phyloP scores from a whole-genome alignment of 495 filamentous ascomycete species.

The Chaetomium tenue region DNA sequence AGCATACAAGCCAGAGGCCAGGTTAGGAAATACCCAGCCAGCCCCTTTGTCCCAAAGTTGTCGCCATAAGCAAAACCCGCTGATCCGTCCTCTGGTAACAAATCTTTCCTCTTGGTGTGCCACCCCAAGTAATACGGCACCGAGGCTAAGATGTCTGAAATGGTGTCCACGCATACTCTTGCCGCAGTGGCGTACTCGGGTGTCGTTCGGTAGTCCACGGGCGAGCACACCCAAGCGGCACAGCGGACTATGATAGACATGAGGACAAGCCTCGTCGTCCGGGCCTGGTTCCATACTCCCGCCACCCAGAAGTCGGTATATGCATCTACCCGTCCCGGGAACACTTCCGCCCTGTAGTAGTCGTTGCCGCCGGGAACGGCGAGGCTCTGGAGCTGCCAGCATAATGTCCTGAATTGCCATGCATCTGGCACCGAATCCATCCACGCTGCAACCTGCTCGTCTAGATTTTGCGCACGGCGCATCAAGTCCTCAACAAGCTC shows the following conservation, averaged over 20 bases:
- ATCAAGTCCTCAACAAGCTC: conserved; percentile 44
- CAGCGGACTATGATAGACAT: conserved; percentile 48
- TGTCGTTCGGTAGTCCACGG: conserved; percentile 54
- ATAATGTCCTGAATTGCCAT: conserved; percentile 45
- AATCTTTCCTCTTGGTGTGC: conserved; percentile 33
- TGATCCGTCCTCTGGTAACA: conserved; percentile 23
- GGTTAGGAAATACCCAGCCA: conserved; percentile 47
- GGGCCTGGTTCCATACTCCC: conserved; percentile 48
- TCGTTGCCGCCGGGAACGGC: conserved; percentile 30
- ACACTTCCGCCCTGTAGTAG: conserved; percentile 45
- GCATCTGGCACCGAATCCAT: conserved; percentile 40
- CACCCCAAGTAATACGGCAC: conserved; percentile 55
- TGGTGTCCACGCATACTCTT: conserved; percentile 41
- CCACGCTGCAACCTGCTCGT: conserved; percentile 47
- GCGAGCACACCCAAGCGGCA: conserved; percentile 51
- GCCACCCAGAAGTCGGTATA: conserved; percentile 53
- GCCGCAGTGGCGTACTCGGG: conserved; percentile 50
- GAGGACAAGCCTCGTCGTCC: conserved; percentile 48
- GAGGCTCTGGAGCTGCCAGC: conserved; percentile 44
- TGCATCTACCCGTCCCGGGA: conserved; percentile 51
- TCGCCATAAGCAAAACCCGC: conserved; percentile 41
- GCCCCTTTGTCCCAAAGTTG: conserved; percentile 40
- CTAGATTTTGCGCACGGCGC: conserved; percentile 42
- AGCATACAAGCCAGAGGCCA: conserved; percentile 43
- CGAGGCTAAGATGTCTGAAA: conserved; percentile 51